Conservation (phyloP, 805 yeast genomes). For the Saturnispora besseyi region DNA sequence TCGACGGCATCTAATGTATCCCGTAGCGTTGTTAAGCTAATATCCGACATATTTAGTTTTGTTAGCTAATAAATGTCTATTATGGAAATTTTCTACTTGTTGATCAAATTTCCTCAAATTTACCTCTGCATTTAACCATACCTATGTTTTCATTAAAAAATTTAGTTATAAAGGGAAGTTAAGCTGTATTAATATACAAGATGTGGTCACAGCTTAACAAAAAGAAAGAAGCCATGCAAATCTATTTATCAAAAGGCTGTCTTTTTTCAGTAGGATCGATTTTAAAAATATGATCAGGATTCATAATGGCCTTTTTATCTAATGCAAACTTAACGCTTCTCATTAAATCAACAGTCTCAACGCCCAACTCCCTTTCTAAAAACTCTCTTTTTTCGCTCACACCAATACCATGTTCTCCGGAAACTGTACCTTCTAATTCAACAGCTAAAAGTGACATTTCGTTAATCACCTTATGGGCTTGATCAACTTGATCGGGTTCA, state of each 20-base stretch:
- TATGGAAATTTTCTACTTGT: neutral
- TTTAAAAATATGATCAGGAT: slow-evolving; percentile 72
- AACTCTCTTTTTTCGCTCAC: slow-evolving; percentile 58
- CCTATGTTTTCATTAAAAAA: neutral
- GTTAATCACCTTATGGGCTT: slow-evolving; percentile 42
- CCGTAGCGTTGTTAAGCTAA: slow-evolving; percentile 5
- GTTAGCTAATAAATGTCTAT: neutral
- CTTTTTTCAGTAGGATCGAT: slow-evolving; percentile 45
- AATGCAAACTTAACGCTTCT: slow-evolving; percentile 60
- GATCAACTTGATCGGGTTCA: slow-evolving; percentile 38
- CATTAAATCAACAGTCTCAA: slow-evolving; percentile 61
- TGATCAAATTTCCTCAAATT: neutral
- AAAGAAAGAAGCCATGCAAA: neutral
- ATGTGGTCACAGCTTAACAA: neutral
- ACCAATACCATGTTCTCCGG: slow-evolving; percentile 87
- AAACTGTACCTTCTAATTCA: slow-evolving; percentile 69
- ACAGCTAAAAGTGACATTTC: slow-evolving; percentile 61
- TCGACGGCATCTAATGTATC: slow-evolving; percentile 8
- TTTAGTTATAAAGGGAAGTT: neutral
- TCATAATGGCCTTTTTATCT: slow-evolving; percentile 65
- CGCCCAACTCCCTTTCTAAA: slow-evolving; percentile 56
- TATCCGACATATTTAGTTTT: neutral
- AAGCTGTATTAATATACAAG: neutral
- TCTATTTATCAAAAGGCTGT: slow-evolving; percentile 15
- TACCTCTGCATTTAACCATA: neutral